Percentiles rank a stretch among this genome's conserved stretches.
Conservation (phyloP, 169 alveolate genomes). For the Cryptosporidium tyzzeri region DNA sequence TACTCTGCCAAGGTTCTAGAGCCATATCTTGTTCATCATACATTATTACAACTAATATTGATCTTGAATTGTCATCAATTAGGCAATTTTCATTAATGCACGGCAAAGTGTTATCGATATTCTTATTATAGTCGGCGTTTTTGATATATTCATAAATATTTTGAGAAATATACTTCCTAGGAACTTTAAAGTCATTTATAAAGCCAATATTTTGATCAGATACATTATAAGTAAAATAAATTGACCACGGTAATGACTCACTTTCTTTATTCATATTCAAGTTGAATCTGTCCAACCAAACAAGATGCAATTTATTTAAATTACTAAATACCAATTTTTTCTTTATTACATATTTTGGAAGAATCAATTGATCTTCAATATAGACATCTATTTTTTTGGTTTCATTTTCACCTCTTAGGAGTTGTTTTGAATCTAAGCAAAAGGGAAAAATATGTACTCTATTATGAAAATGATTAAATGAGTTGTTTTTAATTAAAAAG, state of each 20-base stretch:
- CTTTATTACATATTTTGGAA: conserved; percentile 33
- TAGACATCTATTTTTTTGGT: not conserved
- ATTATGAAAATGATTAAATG: not conserved
- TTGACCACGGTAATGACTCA: not conserved
- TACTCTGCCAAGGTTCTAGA: conserved; percentile 68
- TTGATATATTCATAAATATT: not conserved
- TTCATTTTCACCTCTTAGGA: not conserved
- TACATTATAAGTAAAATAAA: conserved; percentile 2
- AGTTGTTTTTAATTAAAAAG: not conserved
- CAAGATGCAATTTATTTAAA: not conserved
- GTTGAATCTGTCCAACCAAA: conserved; percentile 41
- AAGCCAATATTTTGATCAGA: conserved; percentile 1
- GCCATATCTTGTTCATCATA: conserved; percentile 13
- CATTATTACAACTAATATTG: conserved; percentile 25
- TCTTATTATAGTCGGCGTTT: not conserved
- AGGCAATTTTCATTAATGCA: conserved; percentile 30
- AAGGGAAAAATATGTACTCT: conserved; percentile 27
- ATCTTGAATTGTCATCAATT: not conserved
- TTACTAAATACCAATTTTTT: conserved; percentile 26
- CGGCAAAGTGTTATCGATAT: conserved; percentile 2
- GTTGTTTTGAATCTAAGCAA: conserved; percentile 18
- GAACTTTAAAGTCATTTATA: conserved; percentile 1
- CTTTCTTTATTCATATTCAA: not conserved
- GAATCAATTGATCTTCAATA: conserved; percentile 44
- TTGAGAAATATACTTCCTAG: conserved; percentile 2